Percentiles rank a stretch among this genome's conserved stretches.
These are phyloP conservation scores for Sporothrix curviconia DNA, from an alignment of 2,329 filamentous ascomycete species.

Conservation along the genomic window DNA sequence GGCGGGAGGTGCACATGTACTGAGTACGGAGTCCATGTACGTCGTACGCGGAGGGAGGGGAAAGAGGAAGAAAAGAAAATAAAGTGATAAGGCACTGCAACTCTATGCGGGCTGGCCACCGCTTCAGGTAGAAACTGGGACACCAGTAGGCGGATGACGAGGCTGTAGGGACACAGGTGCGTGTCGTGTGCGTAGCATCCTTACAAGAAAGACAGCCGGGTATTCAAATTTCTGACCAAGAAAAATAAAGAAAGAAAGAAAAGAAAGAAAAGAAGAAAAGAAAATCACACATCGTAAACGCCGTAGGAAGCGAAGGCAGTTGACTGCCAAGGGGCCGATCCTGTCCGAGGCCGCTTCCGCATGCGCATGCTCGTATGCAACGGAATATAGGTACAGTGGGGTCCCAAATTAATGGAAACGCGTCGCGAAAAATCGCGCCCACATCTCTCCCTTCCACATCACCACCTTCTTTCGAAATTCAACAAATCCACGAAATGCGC, in stretches of 20 bases:
- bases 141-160: neutral
- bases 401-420: too few relatives aligned
- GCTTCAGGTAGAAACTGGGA: neutral
- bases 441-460: too few relatives aligned
- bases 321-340: neutral
- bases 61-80: neutral
- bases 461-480: too few relatives aligned
- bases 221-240: too few relatives aligned
- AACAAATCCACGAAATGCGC: too few relatives aligned
- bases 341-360: neutral
- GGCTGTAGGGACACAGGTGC: neutral
- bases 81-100: conserved; percentile 14
- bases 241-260: too few relatives aligned
- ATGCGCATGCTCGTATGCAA: neutral
- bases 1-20: neutral
- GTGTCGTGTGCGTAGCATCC: conserved; percentile 1
- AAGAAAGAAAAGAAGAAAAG: too few relatives aligned
- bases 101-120: conserved; percentile 3
- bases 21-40: too few relatives aligned
- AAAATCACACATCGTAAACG: neutral
- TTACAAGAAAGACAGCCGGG: neutral
- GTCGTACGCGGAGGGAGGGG: neutral
- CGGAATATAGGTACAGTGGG: too few relatives aligned
- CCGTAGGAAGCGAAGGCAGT: too few relatives aligned
- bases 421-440: too few relatives aligned